Evolutionary conservation across 2,329 filamentous ascomycete species (phyloP).

Genomic region (Eutypa lata): DNA sequence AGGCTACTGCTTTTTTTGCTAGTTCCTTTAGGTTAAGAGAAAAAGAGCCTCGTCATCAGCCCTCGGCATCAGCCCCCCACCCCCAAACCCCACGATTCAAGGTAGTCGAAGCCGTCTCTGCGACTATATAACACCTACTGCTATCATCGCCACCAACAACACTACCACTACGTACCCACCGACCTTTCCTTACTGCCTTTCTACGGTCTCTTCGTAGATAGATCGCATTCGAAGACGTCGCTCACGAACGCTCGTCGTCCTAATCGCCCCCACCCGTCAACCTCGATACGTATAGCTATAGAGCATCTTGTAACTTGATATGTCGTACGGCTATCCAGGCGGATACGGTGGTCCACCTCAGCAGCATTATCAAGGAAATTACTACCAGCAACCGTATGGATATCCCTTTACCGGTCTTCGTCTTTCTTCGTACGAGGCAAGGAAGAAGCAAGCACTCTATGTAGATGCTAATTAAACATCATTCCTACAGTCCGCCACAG

Average conservation of each 20-base stretch:
- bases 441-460: no score
- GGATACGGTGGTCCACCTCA: slow-evolving; percentile 29
- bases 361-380: slow-evolving; percentile 27
- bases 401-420: background rate
- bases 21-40: background rate
- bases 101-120: no score
- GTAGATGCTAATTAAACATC: slow-evolving; percentile 3
- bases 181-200: no score
- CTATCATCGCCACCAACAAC: no score
- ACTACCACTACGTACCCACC: no score
- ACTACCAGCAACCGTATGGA: slow-evolving; percentile 26
- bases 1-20: no score
- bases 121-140: no score
- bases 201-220: no score
- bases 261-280: no score
- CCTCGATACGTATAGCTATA: background rate
- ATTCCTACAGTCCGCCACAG: slow-evolving; percentile 35
- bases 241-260: no score
- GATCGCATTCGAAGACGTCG: no score
- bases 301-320: slow-evolving; percentile 5
- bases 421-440: background rate
- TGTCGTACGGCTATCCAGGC: slow-evolving; percentile 31
- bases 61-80: background rate
- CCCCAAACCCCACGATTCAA: background rate
- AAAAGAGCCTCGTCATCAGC: background rate